Percentiles rank a stretch among this genome's conserved stretches.
Evolutionary conservation across 1,284 basidiomycete genomes (phyloP).

Genomic region (Irpex rosettiformis): DNA sequence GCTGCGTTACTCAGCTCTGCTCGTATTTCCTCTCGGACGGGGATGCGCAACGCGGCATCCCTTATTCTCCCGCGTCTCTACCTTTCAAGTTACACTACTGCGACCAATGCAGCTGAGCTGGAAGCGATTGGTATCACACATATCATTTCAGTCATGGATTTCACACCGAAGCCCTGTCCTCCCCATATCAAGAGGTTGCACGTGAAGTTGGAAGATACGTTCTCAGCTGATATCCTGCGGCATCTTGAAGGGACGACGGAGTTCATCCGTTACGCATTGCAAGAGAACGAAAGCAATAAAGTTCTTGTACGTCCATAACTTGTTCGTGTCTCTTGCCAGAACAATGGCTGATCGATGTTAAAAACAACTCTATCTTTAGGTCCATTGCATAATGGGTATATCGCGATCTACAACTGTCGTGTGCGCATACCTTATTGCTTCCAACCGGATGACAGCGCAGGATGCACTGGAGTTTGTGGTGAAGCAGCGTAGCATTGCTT

Average conservation of each 20-base stretch:
- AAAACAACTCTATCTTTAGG: constrained; percentile 33
- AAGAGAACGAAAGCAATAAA: constrained; percentile 39
- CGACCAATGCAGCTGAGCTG: constrained; percentile 43
- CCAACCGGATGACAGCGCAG: constrained; percentile 26
- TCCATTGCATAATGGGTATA: constrained; percentile 55
- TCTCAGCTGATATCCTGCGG: constrained; percentile 28
- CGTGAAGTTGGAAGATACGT: constrained; percentile 30
- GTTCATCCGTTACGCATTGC: constrained; percentile 39
- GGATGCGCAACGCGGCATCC: constrained; percentile 28
- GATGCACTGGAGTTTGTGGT: constrained; percentile 32
- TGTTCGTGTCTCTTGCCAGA: neutral
- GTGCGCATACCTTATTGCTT: constrained; percentile 49
- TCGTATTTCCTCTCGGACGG: neutral
- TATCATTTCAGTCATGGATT: constrained; percentile 35
- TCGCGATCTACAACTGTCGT: constrained; percentile 51
- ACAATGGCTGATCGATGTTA: too few relatives aligned
- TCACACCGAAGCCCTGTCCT: constrained; percentile 31
- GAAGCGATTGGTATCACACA: constrained; percentile 37
- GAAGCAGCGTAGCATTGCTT: constrained; percentile 29
- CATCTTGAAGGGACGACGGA: constrained; percentile 35
- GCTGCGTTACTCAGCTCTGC: neutral
- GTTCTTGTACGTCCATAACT: constrained; percentile 51
- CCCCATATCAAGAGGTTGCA: constrained; percentile 29
- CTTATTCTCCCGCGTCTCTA: constrained; percentile 61
- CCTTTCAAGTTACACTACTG: constrained; percentile 60